Percentiles rank a stretch among this genome's conserved stretches.
These are phyloP conservation scores for Eimeria necatrix DNA, from an alignment of 169 alveolate species.

Conservation along the genomic window DNA sequence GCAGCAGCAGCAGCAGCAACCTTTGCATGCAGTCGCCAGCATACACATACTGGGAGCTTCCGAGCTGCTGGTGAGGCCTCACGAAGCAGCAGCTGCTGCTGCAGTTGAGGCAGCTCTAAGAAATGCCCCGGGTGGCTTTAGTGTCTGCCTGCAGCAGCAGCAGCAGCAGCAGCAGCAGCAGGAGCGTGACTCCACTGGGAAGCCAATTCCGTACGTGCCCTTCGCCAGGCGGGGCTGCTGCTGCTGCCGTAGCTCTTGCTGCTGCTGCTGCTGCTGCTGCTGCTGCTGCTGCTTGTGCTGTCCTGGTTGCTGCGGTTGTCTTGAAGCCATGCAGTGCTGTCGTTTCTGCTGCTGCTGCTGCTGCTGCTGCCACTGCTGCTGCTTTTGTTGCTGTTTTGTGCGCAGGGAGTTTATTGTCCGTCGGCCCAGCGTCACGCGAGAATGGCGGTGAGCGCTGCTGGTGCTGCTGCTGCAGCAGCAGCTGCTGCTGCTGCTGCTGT, in stretches of 20 bases:
- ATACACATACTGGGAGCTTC: not conserved
- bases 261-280: not conserved
- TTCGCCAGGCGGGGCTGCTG: not conserved
- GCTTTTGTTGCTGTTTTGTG: too few relatives aligned
- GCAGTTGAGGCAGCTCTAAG: conserved; percentile 1
- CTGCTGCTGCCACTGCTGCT: not conserved
- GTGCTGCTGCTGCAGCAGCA: not conserved
- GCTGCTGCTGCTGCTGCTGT: not conserved
- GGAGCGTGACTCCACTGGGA: not conserved
- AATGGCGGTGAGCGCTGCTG: not conserved
- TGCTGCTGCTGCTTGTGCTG: not conserved
- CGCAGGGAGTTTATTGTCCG: not conserved
- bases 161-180: conserved; percentile 28
- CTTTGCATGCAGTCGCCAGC: conserved; percentile 20
- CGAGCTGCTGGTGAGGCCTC: conserved; percentile 11
- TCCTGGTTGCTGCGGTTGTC: not conserved
- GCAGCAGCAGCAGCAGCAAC: not conserved
- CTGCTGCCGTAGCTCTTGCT: not conserved
- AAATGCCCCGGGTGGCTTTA: not conserved
- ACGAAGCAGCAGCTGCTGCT: conserved; percentile 9
- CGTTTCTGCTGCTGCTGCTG: not conserved
- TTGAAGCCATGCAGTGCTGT: not conserved
- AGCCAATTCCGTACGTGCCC: not conserved
- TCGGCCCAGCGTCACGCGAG: not conserved
- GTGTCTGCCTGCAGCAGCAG: conserved; percentile 29